Evolutionary conservation across 1,284 basidiomycete genomes (phyloP).

Genomic region (Leccinum angustisporum): DNA sequence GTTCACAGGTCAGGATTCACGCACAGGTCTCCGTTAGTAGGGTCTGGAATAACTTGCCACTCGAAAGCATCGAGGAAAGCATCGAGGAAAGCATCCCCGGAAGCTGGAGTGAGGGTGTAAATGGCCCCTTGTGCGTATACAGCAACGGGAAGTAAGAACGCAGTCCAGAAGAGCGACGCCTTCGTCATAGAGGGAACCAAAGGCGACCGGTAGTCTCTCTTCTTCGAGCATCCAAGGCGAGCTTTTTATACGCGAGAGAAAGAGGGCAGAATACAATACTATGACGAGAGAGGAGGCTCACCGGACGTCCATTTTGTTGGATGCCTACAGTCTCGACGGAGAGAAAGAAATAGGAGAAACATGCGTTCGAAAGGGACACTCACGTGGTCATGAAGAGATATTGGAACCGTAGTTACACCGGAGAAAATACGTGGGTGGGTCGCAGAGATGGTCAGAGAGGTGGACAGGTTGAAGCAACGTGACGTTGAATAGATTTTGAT

Average conservation of each 20-base stretch:
- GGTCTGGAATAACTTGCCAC: conserved; percentile 44
- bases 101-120: no score
- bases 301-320: background rate
- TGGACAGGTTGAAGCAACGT: no score
- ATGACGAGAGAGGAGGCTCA: no score
- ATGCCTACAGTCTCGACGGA: background rate
- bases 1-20: conserved; percentile 2
- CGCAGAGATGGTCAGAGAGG: no score
- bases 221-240: background rate
- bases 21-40: conserved; percentile 47
- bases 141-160: background rate
- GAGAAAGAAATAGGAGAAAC: background rate
- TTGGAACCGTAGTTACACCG: no score
- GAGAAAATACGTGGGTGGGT: no score
- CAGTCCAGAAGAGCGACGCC: no score
- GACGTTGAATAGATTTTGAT: no score
- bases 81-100: no score
- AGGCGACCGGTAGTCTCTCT: background rate
- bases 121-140: background rate
- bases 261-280: background rate
- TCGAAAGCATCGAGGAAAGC: conserved; percentile 42
- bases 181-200: conserved; percentile 1
- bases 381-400: background rate
- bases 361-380: background rate
- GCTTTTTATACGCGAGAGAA: conserved; percentile 1